These are phyloP conservation scores for Coniella vitis DNA, from an alignment of 2,329 filamentous ascomycete species.

Conservation along the genomic window DNA sequence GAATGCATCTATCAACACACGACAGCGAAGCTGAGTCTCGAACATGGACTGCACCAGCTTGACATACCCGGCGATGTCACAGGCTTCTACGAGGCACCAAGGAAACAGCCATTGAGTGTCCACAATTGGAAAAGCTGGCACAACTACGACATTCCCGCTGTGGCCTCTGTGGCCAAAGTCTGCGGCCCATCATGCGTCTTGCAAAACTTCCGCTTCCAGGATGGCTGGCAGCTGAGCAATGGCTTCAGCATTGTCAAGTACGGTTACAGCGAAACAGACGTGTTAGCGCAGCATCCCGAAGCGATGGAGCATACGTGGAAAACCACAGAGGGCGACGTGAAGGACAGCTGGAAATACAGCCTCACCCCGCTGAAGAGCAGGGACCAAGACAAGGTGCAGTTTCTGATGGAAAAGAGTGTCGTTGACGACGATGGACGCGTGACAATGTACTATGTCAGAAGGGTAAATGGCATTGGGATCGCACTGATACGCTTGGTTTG, in stretches of 20 bases:
- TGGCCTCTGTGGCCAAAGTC: conserved; percentile 29
- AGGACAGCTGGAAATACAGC: conserved; percentile 15
- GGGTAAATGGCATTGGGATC: conserved; percentile 10
- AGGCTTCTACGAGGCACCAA: conserved; percentile 36
- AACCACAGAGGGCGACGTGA: conserved; percentile 11
- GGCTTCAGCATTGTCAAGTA: conserved; percentile 36
- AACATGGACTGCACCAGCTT: conserved; percentile 34
- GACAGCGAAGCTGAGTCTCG: conserved; percentile 30
- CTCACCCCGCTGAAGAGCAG: conserved; percentile 14
- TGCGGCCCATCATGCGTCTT: conserved; percentile 34
- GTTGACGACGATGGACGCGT: conserved; percentile 7
- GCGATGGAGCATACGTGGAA: conserved; percentile 34
- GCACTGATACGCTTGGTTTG: conserved; percentile 16
- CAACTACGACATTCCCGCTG: conserved; percentile 26
- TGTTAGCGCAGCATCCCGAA: conserved; percentile 28
- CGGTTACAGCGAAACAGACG: conserved; percentile 21
- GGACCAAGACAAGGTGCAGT: conserved; percentile 17
- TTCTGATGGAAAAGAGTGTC: conserved; percentile 14
- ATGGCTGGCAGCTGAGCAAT: conserved; percentile 29
- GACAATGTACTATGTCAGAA: conserved; percentile 13
- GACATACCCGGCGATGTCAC: conserved; percentile 35
- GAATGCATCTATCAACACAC: conserved; percentile 36
- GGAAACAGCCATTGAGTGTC: conserved; percentile 33
- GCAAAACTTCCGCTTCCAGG: conserved; percentile 29
- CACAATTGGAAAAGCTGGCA: conserved; percentile 36